phyloP scores from a whole-genome alignment of 805 yeast genomes.

The Torulaspora indica region DNA sequence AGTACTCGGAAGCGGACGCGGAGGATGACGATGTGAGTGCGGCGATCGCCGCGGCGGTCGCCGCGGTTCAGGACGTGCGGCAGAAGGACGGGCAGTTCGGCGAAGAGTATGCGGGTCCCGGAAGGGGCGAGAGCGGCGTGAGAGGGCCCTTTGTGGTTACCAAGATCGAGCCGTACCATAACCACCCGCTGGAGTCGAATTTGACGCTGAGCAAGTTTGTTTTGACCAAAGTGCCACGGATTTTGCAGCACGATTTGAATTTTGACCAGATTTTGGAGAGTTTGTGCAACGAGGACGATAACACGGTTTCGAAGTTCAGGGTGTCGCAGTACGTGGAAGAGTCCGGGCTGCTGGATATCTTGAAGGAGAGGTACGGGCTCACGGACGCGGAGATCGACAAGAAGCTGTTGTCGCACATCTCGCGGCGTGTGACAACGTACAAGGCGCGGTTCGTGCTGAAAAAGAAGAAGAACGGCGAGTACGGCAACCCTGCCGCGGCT shows the following conservation, averaged over 20 bases:
- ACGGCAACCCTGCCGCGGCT: constrained; percentile 17
- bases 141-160: constrained; percentile 36
- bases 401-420: constrained; percentile 29
- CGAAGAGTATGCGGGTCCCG: constrained; percentile 5
- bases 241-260: constrained; percentile 34
- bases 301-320: constrained; percentile 32
- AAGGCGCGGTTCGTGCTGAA: constrained; percentile 36
- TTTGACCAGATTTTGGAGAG: constrained; percentile 33
- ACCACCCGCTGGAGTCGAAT: constrained; percentile 35
- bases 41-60: constrained; percentile 37
- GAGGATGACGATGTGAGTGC: constrained; percentile 32
- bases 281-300: constrained; percentile 31
- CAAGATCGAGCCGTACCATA: constrained; percentile 35
- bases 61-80: constrained; percentile 31
- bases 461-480: constrained; percentile 33
- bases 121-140: constrained; percentile 5
- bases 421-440: constrained; percentile 36
- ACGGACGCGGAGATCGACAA: constrained; percentile 32
- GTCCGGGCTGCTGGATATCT: constrained; percentile 32
- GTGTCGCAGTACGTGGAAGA: constrained; percentile 35
- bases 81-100: constrained; percentile 8
- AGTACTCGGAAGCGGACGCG: constrained; percentile 17
- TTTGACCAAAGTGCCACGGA: constrained; percentile 33
- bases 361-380: constrained; percentile 32
- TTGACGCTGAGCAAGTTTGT: constrained; percentile 32